Conservation (phyloP, 352 stramenopile species). For the Phytophthora cryptogea region DNA sequence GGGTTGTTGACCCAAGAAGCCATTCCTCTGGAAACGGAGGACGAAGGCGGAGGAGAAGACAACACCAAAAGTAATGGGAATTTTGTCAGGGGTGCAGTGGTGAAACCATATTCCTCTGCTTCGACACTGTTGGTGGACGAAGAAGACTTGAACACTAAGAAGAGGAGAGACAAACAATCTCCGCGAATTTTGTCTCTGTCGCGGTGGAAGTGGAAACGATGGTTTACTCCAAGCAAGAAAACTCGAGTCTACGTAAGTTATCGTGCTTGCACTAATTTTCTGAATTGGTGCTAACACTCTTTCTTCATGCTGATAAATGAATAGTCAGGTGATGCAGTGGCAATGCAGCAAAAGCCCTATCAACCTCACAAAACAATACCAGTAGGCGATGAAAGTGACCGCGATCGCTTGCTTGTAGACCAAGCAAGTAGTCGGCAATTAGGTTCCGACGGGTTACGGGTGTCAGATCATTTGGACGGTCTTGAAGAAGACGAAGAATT, state of each 20-base stretch:
- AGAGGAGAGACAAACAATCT: conserved; percentile 13
- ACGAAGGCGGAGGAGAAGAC: conserved; percentile 2
- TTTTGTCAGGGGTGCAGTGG: not conserved
- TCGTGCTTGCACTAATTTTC: not conserved
- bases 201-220: conserved; percentile 34
- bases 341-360: conserved; percentile 21
- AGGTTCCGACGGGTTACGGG: conserved; percentile 5
- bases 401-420: conserved; percentile 10
- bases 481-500: conserved; percentile 13
- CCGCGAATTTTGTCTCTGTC: conserved; percentile 18
- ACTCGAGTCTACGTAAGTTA: conserved; percentile 45
- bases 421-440: conserved; percentile 11
- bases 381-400: not conserved
- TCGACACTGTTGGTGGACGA: conserved; percentile 29
- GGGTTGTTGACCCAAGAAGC: not conserved
- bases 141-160: conserved; percentile 7
- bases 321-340: conserved; percentile 30
- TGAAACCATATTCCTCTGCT: conserved; percentile 29
- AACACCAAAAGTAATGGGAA: conserved; percentile 2
- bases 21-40: not conserved
- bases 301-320: conserved; percentile 3
- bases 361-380: conserved; percentile 6
- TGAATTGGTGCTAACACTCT: not conserved
- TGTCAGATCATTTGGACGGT: conserved; percentile 11
- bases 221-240: conserved; percentile 32